Conservation (phyloP, 495 filamentous ascomycete species). For the Neurospora sp. region DNA sequence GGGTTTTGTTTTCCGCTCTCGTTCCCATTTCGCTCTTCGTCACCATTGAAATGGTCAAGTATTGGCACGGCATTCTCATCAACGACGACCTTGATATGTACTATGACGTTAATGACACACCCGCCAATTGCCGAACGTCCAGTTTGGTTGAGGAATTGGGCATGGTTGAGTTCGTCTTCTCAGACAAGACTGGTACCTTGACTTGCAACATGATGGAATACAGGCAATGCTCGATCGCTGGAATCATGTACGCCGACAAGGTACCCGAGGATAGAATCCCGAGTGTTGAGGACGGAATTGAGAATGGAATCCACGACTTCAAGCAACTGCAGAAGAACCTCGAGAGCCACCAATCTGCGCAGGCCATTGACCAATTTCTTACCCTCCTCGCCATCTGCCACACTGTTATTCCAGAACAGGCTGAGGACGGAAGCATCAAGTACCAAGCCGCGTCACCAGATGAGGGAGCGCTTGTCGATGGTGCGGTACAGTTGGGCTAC, state of each 20-base stretch:
- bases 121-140: slow-evolving; percentile 89
- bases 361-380: slow-evolving; percentile 82
- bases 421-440: slow-evolving; percentile 71
- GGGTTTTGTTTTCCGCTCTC: slow-evolving; percentile 95
- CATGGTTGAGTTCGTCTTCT: slow-evolving; percentile 98
- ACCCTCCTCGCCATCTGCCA: slow-evolving; percentile 85
- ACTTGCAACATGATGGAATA: slow-evolving; percentile 99
- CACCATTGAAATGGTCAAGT: slow-evolving; percentile 96
- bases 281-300: slow-evolving; percentile 60
- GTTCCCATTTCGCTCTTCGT: slow-evolving; percentile 98
- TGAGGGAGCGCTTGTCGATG: slow-evolving; percentile 92
- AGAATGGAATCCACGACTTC: slow-evolving; percentile 82
- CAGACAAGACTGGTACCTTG: slow-evolving; percentile 97
- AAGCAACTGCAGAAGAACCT: slow-evolving; percentile 64
- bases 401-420: slow-evolving; percentile 90
- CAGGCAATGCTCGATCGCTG: slow-evolving; percentile 83
- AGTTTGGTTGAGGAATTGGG: slow-evolving; percentile 95
- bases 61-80: slow-evolving; percentile 93
- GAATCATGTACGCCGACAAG: slow-evolving; percentile 88
- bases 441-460: slow-evolving; percentile 98
- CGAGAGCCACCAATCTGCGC: slow-evolving; percentile 52
- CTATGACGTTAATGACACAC: slow-evolving; percentile 89
- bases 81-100: slow-evolving; percentile 98
- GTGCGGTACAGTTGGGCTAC: slow-evolving; percentile 77
- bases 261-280: slow-evolving; percentile 86